Percentiles rank a stretch among this genome's conserved stretches.
These are phyloP conservation scores for Globisporangium abappressorium DNA, from an alignment of 352 stramenopile species.

Conservation along the genomic window DNA sequence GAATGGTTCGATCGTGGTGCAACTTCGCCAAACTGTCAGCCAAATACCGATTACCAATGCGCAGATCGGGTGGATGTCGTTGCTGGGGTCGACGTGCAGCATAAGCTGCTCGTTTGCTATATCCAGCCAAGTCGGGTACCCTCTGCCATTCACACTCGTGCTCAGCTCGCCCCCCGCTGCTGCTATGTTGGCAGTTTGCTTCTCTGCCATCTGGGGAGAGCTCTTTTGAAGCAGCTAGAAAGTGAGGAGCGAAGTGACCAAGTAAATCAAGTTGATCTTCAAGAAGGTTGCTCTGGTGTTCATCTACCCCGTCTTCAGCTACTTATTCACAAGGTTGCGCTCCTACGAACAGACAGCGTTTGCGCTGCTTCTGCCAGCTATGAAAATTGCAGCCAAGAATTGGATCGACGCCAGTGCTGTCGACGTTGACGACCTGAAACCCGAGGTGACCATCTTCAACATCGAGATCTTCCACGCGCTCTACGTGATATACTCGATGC, in stretches of 20 bases:
- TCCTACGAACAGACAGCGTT: conserved; percentile 14
- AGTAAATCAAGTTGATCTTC: conserved; percentile 2
- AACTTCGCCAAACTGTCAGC: not conserved
- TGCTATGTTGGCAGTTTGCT: conserved; percentile 9
- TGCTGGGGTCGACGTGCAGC: not conserved
- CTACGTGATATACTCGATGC: conserved; percentile 40
- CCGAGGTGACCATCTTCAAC: conserved; percentile 46
- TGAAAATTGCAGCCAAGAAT: conserved; percentile 22
- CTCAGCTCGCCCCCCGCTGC: not conserved
- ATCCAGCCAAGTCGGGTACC: conserved; percentile 22
- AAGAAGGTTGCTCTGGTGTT: conserved; percentile 16
- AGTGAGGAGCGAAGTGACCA: conserved; percentile 13
- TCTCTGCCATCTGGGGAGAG: conserved; percentile 4
- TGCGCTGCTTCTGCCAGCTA: conserved; percentile 24
- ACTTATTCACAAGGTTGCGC: conserved; percentile 22
- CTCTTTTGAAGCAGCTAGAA: not conserved
- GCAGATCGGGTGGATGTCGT: not conserved
- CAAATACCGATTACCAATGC: conserved; percentile 10
- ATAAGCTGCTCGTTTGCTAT: conserved; percentile 14
- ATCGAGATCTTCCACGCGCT: conserved; percentile 7
- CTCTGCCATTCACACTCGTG: conserved; percentile 31
- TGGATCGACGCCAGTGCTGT: not conserved
- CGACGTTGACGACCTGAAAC: conserved; percentile 24
- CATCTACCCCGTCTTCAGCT: conserved; percentile 33
- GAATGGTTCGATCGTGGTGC: not conserved